Base-by-base conservation (phyloP, 371 early-diverging fungal genomes). In the Mortierella sp. region DNA sequence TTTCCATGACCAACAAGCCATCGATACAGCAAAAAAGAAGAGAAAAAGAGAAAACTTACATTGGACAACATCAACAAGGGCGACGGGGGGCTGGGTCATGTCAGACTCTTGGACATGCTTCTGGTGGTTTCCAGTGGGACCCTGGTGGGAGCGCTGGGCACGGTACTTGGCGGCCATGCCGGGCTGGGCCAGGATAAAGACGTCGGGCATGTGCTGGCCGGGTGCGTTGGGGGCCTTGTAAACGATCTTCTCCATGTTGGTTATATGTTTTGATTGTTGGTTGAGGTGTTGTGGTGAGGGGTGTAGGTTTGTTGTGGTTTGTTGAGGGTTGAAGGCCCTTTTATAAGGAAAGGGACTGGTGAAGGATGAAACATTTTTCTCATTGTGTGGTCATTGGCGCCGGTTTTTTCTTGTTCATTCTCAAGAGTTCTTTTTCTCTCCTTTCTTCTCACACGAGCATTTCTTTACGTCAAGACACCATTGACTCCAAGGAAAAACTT, bases 81-180 rank as follows among this genome's bases (percentile, higher is more conserved):
- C 73, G 50, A 84, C 9, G 16, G 77, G 50, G 40, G 71, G 54
- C 26, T 70, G 50, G 51, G 24, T 26, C 59, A 75, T 50, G 3
- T 80, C 81, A 2, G 72, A 28, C 11, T 75, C 72, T 44, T 75
- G 57, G 55, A 21, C 13, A 13, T 67, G 70, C 34, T 69, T 69
- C 69, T 40, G 44, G 57, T 70, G 77, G 51, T 50, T 77, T 10
- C 75, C 64, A 2, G n/a, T 75, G 13, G 74, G 59, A 6, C 79
- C 79, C 8, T 79, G 75, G 74, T 69, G 79, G 61, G 16, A 37
- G 34, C 75, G 73, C 44, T 81, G 76, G 34, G 75, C 81, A 50
- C 85, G 85, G 71, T 85, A 85, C 74, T 81, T 85, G 34, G 37
- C 46, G n/a, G 85, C 55, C 85, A 85, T 81, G 28, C 86, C 86